Evolutionary conservation across 2,329 filamentous ascomycete genomes (phyloP).

Genomic region (Fusarium domesticum): DNA sequence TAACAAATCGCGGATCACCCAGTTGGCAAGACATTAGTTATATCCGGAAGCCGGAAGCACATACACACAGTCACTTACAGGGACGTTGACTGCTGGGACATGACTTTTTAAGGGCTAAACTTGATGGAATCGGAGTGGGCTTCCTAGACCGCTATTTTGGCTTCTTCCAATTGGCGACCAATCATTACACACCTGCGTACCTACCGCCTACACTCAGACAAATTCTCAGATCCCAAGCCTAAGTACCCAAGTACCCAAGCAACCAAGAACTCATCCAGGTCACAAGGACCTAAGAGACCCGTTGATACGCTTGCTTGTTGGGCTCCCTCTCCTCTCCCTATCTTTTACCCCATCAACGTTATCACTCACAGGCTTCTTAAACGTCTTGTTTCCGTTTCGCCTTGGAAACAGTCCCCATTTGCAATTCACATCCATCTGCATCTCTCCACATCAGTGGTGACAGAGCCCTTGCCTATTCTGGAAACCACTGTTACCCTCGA

Average conservation of each 20-base stretch:
- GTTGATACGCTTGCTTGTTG: neutral
- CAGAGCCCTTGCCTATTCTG: constrained; percentile 23
- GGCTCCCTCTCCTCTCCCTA: neutral
- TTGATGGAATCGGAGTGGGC: constrained; percentile 7
- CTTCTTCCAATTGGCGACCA: constrained; percentile 34
- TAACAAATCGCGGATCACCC: constrained; percentile 19
- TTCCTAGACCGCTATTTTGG: constrained; percentile 27
- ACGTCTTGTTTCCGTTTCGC: neutral
- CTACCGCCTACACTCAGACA: too few species aligned
- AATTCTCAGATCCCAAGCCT: neutral
- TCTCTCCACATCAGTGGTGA: constrained; percentile 10
- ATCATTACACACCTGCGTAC: constrained; percentile 34
- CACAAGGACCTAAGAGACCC: neutral
- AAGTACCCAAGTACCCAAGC: neutral
- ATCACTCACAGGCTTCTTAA: neutral
- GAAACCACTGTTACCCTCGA: constrained; percentile 13
- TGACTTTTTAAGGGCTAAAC: neutral
- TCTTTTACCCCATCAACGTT: neutral
- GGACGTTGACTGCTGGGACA: neutral
- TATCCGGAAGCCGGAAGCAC: neutral
- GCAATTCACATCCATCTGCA: constrained; percentile 1
- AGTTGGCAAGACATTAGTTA: constrained; percentile 1
- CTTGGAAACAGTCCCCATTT: too few species aligned
- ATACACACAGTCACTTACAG: neutral
- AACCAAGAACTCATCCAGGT: constrained; percentile 15